Conservation (phyloP, 2,329 filamentous ascomycete genomes). For the Neofusicoccum umdonicola region DNA sequence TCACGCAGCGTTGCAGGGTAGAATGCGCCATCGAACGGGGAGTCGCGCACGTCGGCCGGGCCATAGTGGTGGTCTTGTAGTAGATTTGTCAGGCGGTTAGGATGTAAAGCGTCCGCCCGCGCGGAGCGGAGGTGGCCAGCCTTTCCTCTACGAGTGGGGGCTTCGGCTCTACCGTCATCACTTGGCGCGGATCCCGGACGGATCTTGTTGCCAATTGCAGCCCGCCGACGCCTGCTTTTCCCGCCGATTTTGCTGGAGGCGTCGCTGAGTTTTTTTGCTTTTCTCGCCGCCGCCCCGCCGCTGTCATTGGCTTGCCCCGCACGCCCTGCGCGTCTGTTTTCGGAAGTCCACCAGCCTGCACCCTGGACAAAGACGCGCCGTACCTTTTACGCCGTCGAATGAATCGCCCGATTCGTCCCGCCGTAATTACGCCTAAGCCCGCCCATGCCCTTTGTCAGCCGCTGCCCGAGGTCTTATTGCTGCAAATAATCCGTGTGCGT, state of each 20-base stretch:
- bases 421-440: neutral
- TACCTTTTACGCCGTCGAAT: neutral
- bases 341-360: neutral
- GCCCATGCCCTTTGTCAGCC: neutral
- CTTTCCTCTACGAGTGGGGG: slow-evolving; percentile 13
- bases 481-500: neutral
- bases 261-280: neutral
- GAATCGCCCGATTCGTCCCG: neutral
- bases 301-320: neutral
- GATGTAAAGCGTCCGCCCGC: slow-evolving; percentile 2
- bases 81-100: slow-evolving; percentile 19
- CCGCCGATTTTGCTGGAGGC: neutral
- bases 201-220: slow-evolving; percentile 8
- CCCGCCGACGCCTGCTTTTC: neutral
- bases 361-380: neutral
- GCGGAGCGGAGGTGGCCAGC: slow-evolving; percentile 2
- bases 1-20: slow-evolving; percentile 21
- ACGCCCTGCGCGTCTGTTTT: neutral
- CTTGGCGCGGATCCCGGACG: slow-evolving; percentile 3
- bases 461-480: slow-evolving; percentile 4
- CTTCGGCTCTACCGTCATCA: slow-evolving; percentile 3
- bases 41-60: neutral
- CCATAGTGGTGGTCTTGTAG: slow-evolving; percentile 9
- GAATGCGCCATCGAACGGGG: slow-evolving; percentile 7
- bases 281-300: neutral